Base-by-base conservation (phyloP, 2,329 filamentous ascomycete species). In the Ustilaginoidea virens region DNA sequence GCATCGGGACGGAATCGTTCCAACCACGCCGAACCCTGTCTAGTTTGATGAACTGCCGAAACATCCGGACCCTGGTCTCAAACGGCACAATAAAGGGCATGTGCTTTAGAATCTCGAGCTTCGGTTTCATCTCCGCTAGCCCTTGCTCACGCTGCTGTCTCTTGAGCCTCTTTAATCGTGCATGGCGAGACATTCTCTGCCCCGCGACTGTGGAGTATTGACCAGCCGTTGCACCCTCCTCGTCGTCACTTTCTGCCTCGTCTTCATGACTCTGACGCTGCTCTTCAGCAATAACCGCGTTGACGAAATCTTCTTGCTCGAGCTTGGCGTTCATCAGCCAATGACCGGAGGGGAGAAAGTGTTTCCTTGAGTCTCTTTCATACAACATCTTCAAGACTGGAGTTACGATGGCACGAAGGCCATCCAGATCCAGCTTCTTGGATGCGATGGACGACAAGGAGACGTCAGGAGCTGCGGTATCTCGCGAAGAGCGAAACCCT, bases 11-110 rank as follows among this genome's bases (percentile, higher is more conserved):
- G 6, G 34, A 27, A 18, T 23, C 38, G 21, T 31, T 34, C 2
- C 40, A 39, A 9, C 41, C 35, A 25, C 49, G 44, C 17, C 43
- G 43, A 7, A 13, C 15, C 16, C 42, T 43, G 51, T 98, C 90
- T 4, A 86, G 61, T 17, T 70, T 56, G n/a, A 96, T 80, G 42
- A 96, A 96, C 45, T 93, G 74, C 17, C 86, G 73, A 51, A 98
- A 96, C 15, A 96, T 87, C 47, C 85, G 74, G 4, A 98, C 90
- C 26, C 90, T 66, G 0, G 81, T 90, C 21, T 81, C 73, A 42
- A 98, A 98, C 0, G 87, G 90, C 25, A 98, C 90, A 39, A 87
- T 80, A 48, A 96, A 98, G 0, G 90, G 90, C 75, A 98, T 92
- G 44, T 96, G 92, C 40, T 90, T 78, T 28, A 98, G 55, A 5